Evolutionary conservation across 441 rosid genomes (phyloP), one percentile per base, ranked within the genome.

Genomic region (Metrosideros polymorpha): DNA sequence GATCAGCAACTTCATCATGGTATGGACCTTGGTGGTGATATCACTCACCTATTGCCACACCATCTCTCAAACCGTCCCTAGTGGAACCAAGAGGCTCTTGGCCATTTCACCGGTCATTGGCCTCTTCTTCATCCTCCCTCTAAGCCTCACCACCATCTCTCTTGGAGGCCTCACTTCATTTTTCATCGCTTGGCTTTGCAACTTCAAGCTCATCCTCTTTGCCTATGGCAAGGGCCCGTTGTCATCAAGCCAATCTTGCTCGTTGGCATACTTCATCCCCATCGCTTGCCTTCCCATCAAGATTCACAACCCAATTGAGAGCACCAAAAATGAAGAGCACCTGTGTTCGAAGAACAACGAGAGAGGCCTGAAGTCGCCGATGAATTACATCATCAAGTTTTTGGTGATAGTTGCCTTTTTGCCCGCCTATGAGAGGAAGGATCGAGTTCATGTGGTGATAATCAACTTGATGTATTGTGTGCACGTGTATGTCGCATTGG

Each of bases 221-320:
- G 88, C 88, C 50, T 86, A 59, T 42, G 88, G 85, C 10, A 82
- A 86, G 42, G 88, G 88, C 49, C 88, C 88, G 8, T 66, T 86
- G 43, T 82, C 57, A 6, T 82, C 82, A 30, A 66, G 82, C 54
- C 87, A 56, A 35, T 49, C 47, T 7, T 42, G 52, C 52, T 9
- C 82, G 6, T 54, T 86, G 82, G 39, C 82, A 30, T 45, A 30
- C 19, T 86, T 83, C 71, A 29, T 86, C 29, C 47, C 88, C 63
- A n/a, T 83, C 10, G 88, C 88, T 50, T 82, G 88, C 84, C 59
- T 86, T 14, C 88, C 88, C 85, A 86, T 86, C 43, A 83, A 86
- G 82, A 66, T 61, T 49, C 85, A 39, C 43, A 19, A 55, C 18
- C 76, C 47, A 19, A 6, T 30, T 51, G 24, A 76, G 42, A 30